These are phyloP conservation scores for Stagonosporopsis rhizophila DNA, from an alignment of 2,329 filamentous ascomycete species.

Conservation along the genomic window DNA sequence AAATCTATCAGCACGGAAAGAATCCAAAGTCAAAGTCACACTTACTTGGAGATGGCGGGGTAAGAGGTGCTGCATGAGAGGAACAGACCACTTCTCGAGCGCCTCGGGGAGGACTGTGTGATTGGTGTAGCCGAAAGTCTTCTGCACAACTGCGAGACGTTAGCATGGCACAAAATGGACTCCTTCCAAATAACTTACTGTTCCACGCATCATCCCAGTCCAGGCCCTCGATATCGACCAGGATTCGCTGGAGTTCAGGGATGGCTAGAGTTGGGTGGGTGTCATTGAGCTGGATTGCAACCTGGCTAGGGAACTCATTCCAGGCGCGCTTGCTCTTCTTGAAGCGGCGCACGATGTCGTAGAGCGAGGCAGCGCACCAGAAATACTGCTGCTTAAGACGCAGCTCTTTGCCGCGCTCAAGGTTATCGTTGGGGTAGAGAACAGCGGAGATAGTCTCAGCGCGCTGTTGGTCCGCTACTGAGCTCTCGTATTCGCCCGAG, in stretches of 20 bases:
- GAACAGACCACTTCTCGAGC: constrained; percentile 97
- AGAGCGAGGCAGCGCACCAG: constrained; percentile 96
- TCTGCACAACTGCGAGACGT: constrained; percentile 53
- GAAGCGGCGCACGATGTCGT: constrained; percentile 96
- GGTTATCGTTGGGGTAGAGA: constrained; percentile 95
- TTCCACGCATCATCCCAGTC: constrained; percentile 93
- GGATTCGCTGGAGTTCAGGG: constrained; percentile 91
- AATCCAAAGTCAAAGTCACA: background rate
- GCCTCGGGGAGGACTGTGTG: constrained; percentile 97
- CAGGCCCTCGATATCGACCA: constrained; percentile 87
- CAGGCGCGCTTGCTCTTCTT: constrained; percentile 94
- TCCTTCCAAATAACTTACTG: constrained; percentile 59
- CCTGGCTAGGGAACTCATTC: constrained; percentile 91
- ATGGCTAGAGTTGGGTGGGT: constrained; percentile 96
- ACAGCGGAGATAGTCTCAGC: constrained; percentile 99
- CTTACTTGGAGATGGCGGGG: constrained; percentile 81
- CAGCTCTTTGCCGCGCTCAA: constrained; percentile 95
- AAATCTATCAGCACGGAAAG: constrained; percentile 14
- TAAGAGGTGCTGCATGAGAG: constrained; percentile 87
- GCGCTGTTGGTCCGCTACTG: constrained; percentile 95
- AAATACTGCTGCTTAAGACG: constrained; percentile 99
- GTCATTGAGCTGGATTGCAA: constrained; percentile 97
- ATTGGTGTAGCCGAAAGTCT: constrained; percentile 93
- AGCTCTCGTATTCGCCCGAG: constrained; percentile 95
- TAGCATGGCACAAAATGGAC: constrained; percentile 8